Evolutionary conservation across 345 rosid species (phyloP).

Genomic region (Hibiscus trionum): DNA sequence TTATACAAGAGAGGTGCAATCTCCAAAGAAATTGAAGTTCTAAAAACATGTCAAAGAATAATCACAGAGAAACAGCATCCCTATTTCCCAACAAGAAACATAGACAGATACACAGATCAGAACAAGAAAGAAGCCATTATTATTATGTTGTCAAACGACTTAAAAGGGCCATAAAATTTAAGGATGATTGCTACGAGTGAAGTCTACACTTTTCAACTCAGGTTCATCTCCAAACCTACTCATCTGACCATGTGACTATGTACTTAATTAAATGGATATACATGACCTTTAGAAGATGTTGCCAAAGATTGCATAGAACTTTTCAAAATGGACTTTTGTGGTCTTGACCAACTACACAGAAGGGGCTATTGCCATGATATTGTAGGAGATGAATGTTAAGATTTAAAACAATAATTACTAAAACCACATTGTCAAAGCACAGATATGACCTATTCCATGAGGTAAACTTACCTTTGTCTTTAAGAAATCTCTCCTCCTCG

Average conservation of each 20-base stretch:
- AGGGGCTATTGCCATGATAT: neutral
- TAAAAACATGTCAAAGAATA: neutral
- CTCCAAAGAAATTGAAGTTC: neutral
- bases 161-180: neutral
- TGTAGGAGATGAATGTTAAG: neutral
- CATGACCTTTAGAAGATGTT: neutral
- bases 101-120: neutral
- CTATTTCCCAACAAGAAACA: neutral
- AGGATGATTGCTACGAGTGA: neutral
- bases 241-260: neutral
- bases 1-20: neutral
- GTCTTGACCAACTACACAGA: neutral
- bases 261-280: neutral
- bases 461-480: constrained; percentile 46
- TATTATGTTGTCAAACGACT: neutral
- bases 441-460: neutral
- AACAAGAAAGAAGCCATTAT: neutral
- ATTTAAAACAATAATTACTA: neutral
- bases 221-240: neutral
- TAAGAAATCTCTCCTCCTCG: constrained; percentile 79
- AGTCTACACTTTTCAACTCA: neutral
- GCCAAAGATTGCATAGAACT: constrained; percentile 3
- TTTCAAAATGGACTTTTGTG: constrained; percentile 1
- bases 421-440: neutral
- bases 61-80: neutral